These are phyloP conservation scores for Acacia acuminata DNA, from an alignment of 306 rosid species.

Conservation along the genomic window DNA sequence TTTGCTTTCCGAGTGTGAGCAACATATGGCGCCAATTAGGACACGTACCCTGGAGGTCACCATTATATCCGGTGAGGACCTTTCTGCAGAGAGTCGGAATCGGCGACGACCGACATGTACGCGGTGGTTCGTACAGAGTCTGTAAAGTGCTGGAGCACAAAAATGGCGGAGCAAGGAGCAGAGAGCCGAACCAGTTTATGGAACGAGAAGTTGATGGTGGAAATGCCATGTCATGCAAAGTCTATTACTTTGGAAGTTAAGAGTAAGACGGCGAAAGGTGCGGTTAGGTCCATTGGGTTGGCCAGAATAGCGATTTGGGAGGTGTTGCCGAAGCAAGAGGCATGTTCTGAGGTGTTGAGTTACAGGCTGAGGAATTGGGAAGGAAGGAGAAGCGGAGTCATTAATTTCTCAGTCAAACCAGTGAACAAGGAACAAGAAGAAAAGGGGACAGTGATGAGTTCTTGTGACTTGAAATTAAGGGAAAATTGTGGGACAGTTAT, in stretches of 20 bases:
- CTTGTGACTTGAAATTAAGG: background rate
- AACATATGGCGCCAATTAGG: background rate
- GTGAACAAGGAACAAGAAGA: background rate
- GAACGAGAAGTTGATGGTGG: slow-evolving; percentile 44
- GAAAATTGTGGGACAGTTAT: background rate
- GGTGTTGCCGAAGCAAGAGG: slow-evolving; percentile 2
- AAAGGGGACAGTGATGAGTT: background rate
- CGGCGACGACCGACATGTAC: slow-evolving; percentile 21
- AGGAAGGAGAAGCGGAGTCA: slow-evolving; percentile 51
- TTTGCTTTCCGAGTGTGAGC: background rate
- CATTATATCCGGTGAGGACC: slow-evolving; percentile 45
- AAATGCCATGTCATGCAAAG: slow-evolving; percentile 38
- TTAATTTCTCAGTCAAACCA: slow-evolving; percentile 49
- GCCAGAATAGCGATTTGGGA: slow-evolving; percentile 45
- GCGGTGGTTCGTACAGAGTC: slow-evolving; percentile 44
- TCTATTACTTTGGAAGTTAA: slow-evolving; percentile 41
- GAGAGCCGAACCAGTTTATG: slow-evolving; percentile 25
- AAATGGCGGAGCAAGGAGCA: slow-evolving; percentile 18
- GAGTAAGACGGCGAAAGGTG: slow-evolving; percentile 32
- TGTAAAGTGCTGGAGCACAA: slow-evolving; percentile 27
- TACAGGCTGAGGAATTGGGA: slow-evolving; percentile 48
- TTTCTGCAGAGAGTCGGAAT: slow-evolving; percentile 28
- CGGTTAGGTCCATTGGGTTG: slow-evolving; percentile 27
- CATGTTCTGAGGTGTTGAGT: slow-evolving; percentile 46
- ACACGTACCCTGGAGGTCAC: slow-evolving; percentile 45